These are phyloP conservation scores for Wallacemonas sp. DNA, from an alignment of 208 protist species.

Conservation along the genomic window DNA sequence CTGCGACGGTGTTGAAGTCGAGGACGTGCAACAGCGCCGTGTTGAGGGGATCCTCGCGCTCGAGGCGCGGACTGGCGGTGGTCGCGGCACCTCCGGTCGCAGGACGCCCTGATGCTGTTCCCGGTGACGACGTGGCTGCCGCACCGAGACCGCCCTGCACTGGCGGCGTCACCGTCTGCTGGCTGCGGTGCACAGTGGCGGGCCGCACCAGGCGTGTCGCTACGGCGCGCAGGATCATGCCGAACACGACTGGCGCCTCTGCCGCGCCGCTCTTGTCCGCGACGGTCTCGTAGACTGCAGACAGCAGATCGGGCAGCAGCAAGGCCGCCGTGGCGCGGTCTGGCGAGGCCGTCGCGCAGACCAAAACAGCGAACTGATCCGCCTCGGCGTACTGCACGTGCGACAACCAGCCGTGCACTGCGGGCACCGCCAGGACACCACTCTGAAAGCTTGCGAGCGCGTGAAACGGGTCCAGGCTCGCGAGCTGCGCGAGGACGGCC, in stretches of 20 bases:
- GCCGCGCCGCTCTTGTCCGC: background rate
- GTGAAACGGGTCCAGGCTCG: conserved; percentile 44
- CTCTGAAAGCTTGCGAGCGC: conserved; percentile 30
- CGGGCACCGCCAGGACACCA: conserved; percentile 28
- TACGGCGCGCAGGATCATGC: conserved; percentile 26
- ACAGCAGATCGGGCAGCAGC: conserved; percentile 32
- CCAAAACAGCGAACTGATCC: conserved; percentile 30
- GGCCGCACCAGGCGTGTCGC: conserved; percentile 22
- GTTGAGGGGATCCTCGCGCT: conserved; percentile 15
- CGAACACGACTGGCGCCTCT: conserved; percentile 17
- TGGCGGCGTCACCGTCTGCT: background rate
- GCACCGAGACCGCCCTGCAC: too few species aligned
- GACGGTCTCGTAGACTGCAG: conserved; percentile 27
- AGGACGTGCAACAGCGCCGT: conserved; percentile 15
- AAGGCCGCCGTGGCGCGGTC: conserved; percentile 20
- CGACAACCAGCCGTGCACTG: conserved; percentile 4
- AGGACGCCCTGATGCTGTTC: background rate
- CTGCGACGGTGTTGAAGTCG: conserved; percentile 26
- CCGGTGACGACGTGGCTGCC: background rate
- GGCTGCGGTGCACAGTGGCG: background rate
- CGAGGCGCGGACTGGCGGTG: background rate
- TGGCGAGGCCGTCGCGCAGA: conserved; percentile 31
- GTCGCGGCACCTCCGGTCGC: background rate
- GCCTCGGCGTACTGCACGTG: conserved; percentile 19
- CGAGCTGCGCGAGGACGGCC: conserved; percentile 46